Evolutionary conservation across 345 rosid species (phyloP).

Genomic region (Aethionema arabicum): DNA sequence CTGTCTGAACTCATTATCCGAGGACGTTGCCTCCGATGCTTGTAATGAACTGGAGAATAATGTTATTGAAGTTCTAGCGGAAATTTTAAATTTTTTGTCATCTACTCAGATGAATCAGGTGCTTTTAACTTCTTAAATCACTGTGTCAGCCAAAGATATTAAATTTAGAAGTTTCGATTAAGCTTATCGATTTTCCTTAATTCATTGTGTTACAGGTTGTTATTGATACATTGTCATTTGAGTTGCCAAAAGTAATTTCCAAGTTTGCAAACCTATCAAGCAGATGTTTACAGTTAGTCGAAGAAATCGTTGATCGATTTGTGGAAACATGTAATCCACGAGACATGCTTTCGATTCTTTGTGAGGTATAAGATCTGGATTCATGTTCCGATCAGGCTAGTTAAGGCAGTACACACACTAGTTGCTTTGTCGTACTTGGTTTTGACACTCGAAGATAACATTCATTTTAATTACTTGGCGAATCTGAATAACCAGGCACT

Average conservation of each 20-base stretch:
- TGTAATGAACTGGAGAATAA: conserved; percentile 36
- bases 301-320: conserved; percentile 48
- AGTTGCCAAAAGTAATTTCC: conserved; percentile 63
- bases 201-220: conserved; percentile 45
- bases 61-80: conserved; percentile 48
- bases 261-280: conserved; percentile 56
- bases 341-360: conserved; percentile 82
- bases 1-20: conserved; percentile 50
- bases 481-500: conserved; percentile 59
- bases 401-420: conserved; percentile 14
- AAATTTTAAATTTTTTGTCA: conserved; percentile 39
- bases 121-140: not conserved
- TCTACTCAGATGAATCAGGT: conserved; percentile 65
- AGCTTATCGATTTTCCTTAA: conserved; percentile 11
- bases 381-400: conserved; percentile 8
- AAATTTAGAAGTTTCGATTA: not conserved
- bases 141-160: not conserved
- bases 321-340: conserved; percentile 64
- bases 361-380: conserved; percentile 52
- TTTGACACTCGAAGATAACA: conserved; percentile 5
- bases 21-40: conserved; percentile 33
- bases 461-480: conserved; percentile 11
- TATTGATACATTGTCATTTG: conserved; percentile 70
- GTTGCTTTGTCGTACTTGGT: conserved; percentile 6
- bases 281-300: conserved; percentile 50